Evolutionary conservation across 2,329 filamentous ascomycete genomes (phyloP).

Genomic region (Botryotinia narcissicola): DNA sequence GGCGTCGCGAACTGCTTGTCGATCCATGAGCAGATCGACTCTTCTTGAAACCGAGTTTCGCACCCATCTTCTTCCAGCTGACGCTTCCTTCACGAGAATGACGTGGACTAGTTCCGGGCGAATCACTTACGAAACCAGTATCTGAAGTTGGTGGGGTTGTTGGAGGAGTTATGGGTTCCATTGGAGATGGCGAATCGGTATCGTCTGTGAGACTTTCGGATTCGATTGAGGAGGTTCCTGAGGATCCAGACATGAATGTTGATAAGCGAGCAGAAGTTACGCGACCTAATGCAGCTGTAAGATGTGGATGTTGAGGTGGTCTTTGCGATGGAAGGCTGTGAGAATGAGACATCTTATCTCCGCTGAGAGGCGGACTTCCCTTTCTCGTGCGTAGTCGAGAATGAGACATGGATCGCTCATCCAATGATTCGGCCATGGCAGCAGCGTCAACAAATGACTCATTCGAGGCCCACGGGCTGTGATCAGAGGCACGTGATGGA

Average conservation of each 20-base stretch:
- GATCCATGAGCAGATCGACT: slow-evolving; percentile 46
- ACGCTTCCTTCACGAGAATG: slow-evolving; percentile 28
- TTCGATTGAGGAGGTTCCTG: slow-evolving; percentile 48
- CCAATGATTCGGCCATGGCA: slow-evolving; percentile 33
- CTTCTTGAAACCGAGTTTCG: slow-evolving; percentile 59
- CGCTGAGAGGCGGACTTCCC: slow-evolving; percentile 32
- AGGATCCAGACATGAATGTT: slow-evolving; percentile 35
- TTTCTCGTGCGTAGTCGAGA: slow-evolving; percentile 27
- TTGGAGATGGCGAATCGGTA: slow-evolving; percentile 53
- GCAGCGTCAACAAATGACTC: slow-evolving; percentile 34
- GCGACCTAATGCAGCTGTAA: slow-evolving; percentile 32
- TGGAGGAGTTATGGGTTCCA: slow-evolving; percentile 71
- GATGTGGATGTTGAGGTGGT: slow-evolving; percentile 35
- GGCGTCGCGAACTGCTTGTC: slow-evolving; percentile 40
- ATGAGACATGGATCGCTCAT: slow-evolving; percentile 34
- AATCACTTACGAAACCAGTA: slow-evolving; percentile 30
- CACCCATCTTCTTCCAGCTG: slow-evolving; percentile 64
- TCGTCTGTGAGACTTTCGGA: slow-evolving; percentile 56
- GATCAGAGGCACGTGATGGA: slow-evolving; percentile 31
- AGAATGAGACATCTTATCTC: slow-evolving; percentile 29
- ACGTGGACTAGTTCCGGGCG: slow-evolving; percentile 33
- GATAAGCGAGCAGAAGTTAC: slow-evolving; percentile 31
- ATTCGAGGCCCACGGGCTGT: slow-evolving; percentile 36
- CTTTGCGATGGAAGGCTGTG: slow-evolving; percentile 30
- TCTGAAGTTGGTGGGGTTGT: slow-evolving; percentile 67